These are phyloP conservation scores for Candida alai DNA, from an alignment of 805 yeast species.

Conservation along the genomic window DNA sequence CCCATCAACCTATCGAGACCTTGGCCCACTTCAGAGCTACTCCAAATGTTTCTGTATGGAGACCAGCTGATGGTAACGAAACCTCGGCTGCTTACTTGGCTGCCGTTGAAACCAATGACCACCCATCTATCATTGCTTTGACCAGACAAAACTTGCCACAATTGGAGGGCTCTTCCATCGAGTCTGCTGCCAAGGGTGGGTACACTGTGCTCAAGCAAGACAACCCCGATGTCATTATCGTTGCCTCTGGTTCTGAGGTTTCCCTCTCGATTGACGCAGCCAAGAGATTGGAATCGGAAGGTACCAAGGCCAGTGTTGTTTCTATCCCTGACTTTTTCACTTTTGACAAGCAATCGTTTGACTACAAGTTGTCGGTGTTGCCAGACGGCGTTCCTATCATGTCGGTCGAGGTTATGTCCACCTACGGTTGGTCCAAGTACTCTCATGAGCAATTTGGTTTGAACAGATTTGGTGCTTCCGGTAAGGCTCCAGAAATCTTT, in stretches of 20 bases:
- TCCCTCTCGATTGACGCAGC: conserved; percentile 77
- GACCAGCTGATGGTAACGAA: conserved; percentile 93
- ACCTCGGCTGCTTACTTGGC: conserved; percentile 75
- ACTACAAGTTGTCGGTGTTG: conserved; percentile 79
- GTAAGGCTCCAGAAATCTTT: conserved; percentile 80
- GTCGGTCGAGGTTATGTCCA: conserved; percentile 90
- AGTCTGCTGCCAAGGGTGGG: conserved; percentile 94
- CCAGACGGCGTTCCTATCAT: conserved; percentile 93
- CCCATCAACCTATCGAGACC: conserved; percentile 90
- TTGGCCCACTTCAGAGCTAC: conserved; percentile 81
- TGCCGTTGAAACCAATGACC: conserved; percentile 56
- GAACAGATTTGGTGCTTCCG: conserved; percentile 95
- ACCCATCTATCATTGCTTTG: conserved; percentile 74
- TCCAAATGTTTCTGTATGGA: conserved; percentile 82
- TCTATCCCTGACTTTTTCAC: conserved; percentile 92
- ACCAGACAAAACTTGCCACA: conserved; percentile 91
- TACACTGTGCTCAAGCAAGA: conserved; percentile 62
- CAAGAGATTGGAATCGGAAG: conserved; percentile 61
- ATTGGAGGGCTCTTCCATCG: conserved; percentile 86
- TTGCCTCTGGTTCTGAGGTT: conserved; percentile 95
- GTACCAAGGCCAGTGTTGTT: conserved; percentile 76
- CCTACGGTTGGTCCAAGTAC: conserved; percentile 91
- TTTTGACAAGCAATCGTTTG: conserved; percentile 77
- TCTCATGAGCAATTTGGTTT: conserved; percentile 96
- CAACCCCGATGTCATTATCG: conserved; percentile 67